Conservation (phyloP, 768 basidiomycete species). For the Cubamyces sp. region DNA sequence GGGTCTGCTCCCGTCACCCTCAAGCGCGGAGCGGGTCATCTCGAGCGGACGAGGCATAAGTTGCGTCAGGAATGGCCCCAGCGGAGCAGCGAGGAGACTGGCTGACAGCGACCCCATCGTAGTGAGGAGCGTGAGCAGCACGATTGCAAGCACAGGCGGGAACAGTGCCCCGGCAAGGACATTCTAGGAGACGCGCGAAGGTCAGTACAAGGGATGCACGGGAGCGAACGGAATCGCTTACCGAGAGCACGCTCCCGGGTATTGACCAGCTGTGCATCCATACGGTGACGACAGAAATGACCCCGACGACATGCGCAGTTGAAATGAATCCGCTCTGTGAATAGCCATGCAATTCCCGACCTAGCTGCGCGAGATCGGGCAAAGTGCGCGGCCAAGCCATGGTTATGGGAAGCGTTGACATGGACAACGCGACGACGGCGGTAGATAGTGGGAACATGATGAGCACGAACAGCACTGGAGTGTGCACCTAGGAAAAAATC, state of each 20-base stretch:
- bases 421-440: constrained; percentile 46
- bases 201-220: constrained; percentile 21
- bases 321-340: constrained; percentile 69
- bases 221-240: constrained; percentile 41
- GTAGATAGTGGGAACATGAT: constrained; percentile 75
- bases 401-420: constrained; percentile 68
- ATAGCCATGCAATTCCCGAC: constrained; percentile 76
- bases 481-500: constrained; percentile 44
- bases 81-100: constrained; percentile 77
- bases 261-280: constrained; percentile 99
- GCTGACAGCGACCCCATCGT: constrained; percentile 85
- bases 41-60: constrained; percentile 85
- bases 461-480: constrained; percentile 70
- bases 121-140: constrained; percentile 83
- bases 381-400: constrained; percentile 77
- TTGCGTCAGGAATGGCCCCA: constrained; percentile 81
- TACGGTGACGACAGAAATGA: constrained; percentile 80
- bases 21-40: constrained; percentile 80
- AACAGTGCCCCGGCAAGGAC: constrained; percentile 88
- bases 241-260: constrained; percentile 92
- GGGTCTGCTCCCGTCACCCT: constrained; percentile 57
- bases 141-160: constrained; percentile 78
- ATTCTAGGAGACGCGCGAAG: constrained; percentile 56
- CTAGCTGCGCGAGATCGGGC: constrained; percentile 74
- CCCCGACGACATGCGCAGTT: constrained; percentile 77